Conservation (phyloP, 495 filamentous ascomycete genomes). For the Xylaria castorea region DNA sequence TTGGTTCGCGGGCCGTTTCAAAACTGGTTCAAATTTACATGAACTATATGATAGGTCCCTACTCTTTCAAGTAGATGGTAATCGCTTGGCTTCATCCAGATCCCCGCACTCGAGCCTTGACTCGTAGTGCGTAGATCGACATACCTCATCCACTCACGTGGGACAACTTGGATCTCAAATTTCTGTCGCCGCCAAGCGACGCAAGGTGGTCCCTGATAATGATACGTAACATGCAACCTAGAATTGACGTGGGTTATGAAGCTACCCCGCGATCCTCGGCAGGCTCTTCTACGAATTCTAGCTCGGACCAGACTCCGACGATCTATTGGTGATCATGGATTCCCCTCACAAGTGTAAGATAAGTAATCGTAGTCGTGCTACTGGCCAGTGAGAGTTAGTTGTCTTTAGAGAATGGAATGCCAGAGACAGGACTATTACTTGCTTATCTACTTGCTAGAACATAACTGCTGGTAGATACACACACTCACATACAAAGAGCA, state of each 20-base stretch:
- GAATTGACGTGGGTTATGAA: constrained; percentile 6
- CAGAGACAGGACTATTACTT: background rate
- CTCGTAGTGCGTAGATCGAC: background rate
- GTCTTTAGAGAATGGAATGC: background rate
- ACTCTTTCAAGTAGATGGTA: background rate
- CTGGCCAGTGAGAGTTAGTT: background rate
- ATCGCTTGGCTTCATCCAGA: background rate
- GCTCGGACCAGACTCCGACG: too few species aligned
- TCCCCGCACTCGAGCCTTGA: background rate
- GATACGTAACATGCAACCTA: background rate
- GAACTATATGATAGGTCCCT: background rate
- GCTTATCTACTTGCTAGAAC: background rate
- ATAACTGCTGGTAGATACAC: background rate
- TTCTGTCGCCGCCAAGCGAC: background rate
- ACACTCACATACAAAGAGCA: background rate
- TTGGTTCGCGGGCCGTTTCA: background rate
- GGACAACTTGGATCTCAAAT: background rate
- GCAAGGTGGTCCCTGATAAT: background rate
- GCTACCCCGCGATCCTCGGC: constrained; percentile 21
- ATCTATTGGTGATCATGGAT: background rate
- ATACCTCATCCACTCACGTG: background rate
- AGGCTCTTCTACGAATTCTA: background rate
- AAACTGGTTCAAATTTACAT: background rate
- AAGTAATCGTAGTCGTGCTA: background rate
- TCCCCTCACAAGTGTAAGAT: background rate